Evolutionary conservation across 2,329 filamentous ascomycete species (phyloP).

Genomic region (Pseudocercospora vitis): DNA sequence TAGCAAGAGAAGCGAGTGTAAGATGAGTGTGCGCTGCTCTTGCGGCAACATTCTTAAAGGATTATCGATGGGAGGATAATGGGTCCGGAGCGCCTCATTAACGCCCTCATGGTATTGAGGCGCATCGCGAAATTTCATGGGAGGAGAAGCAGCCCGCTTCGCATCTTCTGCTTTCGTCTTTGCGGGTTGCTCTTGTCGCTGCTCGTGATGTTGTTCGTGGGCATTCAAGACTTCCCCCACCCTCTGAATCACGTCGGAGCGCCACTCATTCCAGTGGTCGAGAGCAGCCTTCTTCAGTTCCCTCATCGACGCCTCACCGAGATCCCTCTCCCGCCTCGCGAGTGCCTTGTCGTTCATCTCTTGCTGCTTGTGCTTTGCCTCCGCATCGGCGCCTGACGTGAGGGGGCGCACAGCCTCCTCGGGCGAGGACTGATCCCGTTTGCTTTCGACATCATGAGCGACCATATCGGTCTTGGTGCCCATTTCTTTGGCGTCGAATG

Average conservation of each 20-base stretch:
- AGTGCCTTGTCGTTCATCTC: conserved; percentile 36
- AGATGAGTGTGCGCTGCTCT: conserved; percentile 38
- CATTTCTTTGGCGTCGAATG: conserved; percentile 43
- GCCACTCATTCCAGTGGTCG: conserved; percentile 77
- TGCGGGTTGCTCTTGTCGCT: conserved; percentile 32
- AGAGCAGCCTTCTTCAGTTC: conserved; percentile 71
- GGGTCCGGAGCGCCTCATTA: conserved; percentile 30
- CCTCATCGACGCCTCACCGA: conserved; percentile 53
- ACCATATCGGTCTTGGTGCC: conserved; percentile 33
- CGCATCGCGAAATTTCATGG: conserved; percentile 27
- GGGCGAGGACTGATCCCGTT: conserved; percentile 20
- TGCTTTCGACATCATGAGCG: conserved; percentile 33
- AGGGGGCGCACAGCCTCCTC: conserved; percentile 8
- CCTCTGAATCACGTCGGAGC: conserved; percentile 66
- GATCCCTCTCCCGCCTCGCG: conserved; percentile 49
- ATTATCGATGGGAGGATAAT: conserved; percentile 43
- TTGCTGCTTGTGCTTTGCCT: conserved; percentile 17
- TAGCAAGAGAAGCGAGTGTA: conserved; percentile 41
- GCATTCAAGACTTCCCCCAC: conserved; percentile 64
- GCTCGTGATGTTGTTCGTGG: conserved; percentile 34
- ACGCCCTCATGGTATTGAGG: conserved; percentile 36
- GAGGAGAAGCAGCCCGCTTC: conserved; percentile 16
- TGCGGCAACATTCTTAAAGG: conserved; percentile 39
- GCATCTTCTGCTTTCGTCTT: conserved; percentile 14
- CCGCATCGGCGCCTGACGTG: conserved; percentile 11